Percentiles rank a stretch among this genome's conserved stretches.
These are phyloP conservation scores for Neurospora tetraspora DNA, from an alignment of 495 filamentous ascomycete species.

Conservation along the genomic window DNA sequence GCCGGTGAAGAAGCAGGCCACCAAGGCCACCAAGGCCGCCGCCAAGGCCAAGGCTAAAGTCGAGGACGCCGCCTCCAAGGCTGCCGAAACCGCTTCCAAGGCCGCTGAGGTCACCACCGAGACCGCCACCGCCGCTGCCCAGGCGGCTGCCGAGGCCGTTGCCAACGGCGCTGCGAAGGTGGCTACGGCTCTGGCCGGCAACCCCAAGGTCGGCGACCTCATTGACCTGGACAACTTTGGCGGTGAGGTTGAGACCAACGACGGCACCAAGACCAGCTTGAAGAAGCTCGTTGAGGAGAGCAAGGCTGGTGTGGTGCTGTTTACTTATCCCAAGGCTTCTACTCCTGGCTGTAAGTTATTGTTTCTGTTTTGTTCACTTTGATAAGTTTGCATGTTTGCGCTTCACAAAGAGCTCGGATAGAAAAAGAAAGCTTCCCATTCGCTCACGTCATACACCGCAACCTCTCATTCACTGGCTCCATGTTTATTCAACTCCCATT, in stretches of 20 bases:
- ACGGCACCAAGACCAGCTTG: conserved; percentile 67
- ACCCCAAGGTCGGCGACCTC: conserved; percentile 35
- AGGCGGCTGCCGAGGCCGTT: conserved; percentile 6
- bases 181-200: conserved; percentile 13
- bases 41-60: conserved; percentile 30
- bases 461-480: neutral
- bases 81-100: conserved; percentile 28
- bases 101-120: conserved; percentile 31
- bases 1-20: conserved; percentile 28
- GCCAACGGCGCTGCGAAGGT: conserved; percentile 10
- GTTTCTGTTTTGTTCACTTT: neutral
- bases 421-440: neutral
- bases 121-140: conserved; percentile 26
- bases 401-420: neutral
- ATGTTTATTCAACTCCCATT: neutral
- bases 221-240: conserved; percentile 65
- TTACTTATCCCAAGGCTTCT: conserved; percentile 92
- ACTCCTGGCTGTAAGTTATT: conserved; percentile 82
- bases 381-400: neutral
- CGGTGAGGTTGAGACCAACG: conserved; percentile 74
- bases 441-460: neutral
- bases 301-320: conserved; percentile 78
- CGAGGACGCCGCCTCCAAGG: conserved; percentile 22
- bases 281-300: conserved; percentile 70
- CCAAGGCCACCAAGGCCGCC: conserved; percentile 29